Percentiles rank a stretch among this genome's conserved stretches.
phyloP scores from a whole-genome alignment of 805 yeast species.

The Kuraishia floccosa region DNA sequence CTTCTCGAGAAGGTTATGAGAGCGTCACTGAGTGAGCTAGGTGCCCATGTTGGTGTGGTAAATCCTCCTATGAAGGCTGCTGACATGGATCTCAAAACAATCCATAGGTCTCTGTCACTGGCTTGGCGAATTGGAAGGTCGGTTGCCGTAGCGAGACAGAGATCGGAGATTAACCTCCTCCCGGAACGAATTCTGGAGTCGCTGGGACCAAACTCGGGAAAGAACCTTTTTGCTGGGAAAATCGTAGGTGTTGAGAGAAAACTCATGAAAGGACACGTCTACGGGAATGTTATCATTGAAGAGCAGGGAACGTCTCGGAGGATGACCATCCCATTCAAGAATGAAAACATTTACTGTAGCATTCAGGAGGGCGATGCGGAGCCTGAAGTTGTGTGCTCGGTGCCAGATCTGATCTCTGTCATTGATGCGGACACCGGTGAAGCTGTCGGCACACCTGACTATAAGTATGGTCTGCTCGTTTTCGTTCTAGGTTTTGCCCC shows the following conservation, averaged over 20 bases:
- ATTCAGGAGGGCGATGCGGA: conserved; percentile 15
- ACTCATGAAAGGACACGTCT: conserved; percentile 28
- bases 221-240: conserved; percentile 26
- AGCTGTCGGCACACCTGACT: conserved; percentile 37
- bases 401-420: conserved; percentile 34
- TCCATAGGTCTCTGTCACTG: conserved; percentile 20
- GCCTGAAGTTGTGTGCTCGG: conserved; percentile 23
- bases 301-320: conserved; percentile 4
- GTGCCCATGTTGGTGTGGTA: conserved; percentile 26
- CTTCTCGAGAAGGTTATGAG: conserved; percentile 25
- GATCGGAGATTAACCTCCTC: conserved; percentile 3
- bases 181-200: conserved; percentile 1
- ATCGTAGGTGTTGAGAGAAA: conserved; percentile 29
- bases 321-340: conserved; percentile 33
- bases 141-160: conserved; percentile 23
- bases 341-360: conserved; percentile 25
- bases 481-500: conserved; percentile 30
- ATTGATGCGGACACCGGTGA: conserved; percentile 30
- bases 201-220: conserved; percentile 13
- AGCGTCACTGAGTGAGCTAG: conserved; percentile 29
- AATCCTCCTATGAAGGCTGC: conserved; percentile 14
- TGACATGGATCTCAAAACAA: conserved; percentile 8
- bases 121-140: conserved; percentile 40
- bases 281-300: conserved; percentile 27
- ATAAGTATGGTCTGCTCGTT: conserved; percentile 30